Base-by-base conservation (phyloP, 2,329 filamentous ascomycete species). In the Ascochyta viciae-villosae region DNA sequence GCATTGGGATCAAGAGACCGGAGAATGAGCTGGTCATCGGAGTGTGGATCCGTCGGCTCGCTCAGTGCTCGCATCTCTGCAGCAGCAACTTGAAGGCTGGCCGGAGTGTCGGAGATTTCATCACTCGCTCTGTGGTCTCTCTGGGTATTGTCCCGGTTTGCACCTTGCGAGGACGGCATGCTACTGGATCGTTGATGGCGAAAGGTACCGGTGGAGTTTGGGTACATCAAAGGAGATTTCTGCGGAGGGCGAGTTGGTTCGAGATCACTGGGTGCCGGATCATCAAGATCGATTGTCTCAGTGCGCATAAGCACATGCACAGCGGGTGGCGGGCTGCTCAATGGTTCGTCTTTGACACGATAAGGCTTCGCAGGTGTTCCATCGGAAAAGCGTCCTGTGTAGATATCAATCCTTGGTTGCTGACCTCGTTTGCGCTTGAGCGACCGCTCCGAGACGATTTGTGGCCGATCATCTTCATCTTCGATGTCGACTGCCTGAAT, bases 211-310 rank as follows among this genome's bases (percentile, higher is more conserved):
- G 56, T 58, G 0, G 33, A 22, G n/a, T 58, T 56, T 4, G 61
- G 51, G 31, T 64, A 56, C n/a, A 50, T 56, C 2, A 45, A 52
- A 15, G 46, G 39, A 5, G 26, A 37, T 23, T 57, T 62, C 22
- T 48, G 50, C 31, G 55, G 26, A n/a, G 61, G 59, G 9, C 57
- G 62, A 10, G 77, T 75, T 6, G 76, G 78, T 12, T 61, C 52
- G 13, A 72, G 60, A 12, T 73, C 57, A 24, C 58, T 60, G 13
- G 65, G 62, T 2, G 65, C 65, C 6, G 76, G 54, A 15, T 73
- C 73, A 56, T 82, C 80, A 3, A 82, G 70, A 62, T 82, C 80
- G 29, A 81, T 75, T 2, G 77, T 79, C 51, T 79, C 74, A 7
- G 66, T 75, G 9, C 73, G 72, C 4, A 70, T 43, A 3, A 71